Base-by-base conservation (phyloP, 2,329 filamentous ascomycete species). In the Colletotrichum chlorophyti region DNA sequence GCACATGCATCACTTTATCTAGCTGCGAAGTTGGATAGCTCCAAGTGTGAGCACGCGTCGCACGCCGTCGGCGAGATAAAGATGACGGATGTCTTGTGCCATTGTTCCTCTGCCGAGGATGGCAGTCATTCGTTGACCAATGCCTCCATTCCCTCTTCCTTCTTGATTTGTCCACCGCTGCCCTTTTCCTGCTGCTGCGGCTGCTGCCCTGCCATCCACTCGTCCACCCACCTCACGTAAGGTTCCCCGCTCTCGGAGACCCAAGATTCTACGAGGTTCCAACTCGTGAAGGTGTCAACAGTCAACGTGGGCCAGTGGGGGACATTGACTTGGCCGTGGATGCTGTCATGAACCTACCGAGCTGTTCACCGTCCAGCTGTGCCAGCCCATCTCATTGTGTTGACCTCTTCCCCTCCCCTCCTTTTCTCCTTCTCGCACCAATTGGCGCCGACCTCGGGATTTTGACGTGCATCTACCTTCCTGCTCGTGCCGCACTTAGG, bases 231-330 rank as follows among this genome's bases (percentile, higher is more conserved):
- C 35, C 41, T 35, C 24, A 31, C n/a, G n/a, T n/a, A n/a, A n/a
- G n/a, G n/a, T n/a, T 37, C 57, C 45, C 57, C 57, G 57, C 51
- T 50, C 24, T 35, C 50, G 17, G 31, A 45, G 32, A 55, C 37
- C 31, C 51, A 60, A 59, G 58, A 60, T 60, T 60, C 58, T 35
- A 60, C 53, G 40, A 35, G 27, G 32, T 60, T 60, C 58, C 47
- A 42, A 49, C 37, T 11, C 14, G 40, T 50, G 42, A 49, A 55
- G 35, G 14, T 60, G 57, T 45, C 38, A 31, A 35, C 51, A 45
- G 21, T 29, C 51, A 57, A 59, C 51, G 38, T 60, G 57, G 57
- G 57, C 57, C 37, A 57, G 57, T 57, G 57, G 51, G 55, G 57
- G 52, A 57, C 27, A 52, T 37, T 57, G 23, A 57, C 52, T 50